Base-by-base conservation (phyloP, 495 filamentous ascomycete species). In the Clavariopsis aquatica region DNA sequence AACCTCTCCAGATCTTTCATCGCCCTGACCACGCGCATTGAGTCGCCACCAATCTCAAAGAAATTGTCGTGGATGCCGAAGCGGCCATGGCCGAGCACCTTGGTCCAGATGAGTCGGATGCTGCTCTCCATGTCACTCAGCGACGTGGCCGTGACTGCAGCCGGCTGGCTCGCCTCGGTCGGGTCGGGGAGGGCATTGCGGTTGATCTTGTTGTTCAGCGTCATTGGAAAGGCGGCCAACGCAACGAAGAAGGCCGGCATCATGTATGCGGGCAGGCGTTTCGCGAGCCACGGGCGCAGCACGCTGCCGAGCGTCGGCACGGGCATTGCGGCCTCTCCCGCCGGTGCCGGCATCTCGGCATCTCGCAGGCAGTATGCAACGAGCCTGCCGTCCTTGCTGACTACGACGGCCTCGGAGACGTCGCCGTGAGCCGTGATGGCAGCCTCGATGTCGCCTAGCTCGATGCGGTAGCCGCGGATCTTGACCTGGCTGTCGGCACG, bases 401-500 rank as follows among this genome's bases (percentile, higher is more conserved):
- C 27, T 8, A 71, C 72, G 10, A 69, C 65, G 31, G 41, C 55
- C 24, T 47, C 17, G 3, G 38, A 47, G 17, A 58, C 19, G 4
- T 19, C 45, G 85, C 73, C 1, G 82, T 78, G 57, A 82, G n/a
- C 27, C 9, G 26, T 22, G 82, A 74, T 24, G 1, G 22, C 52
- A 2, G 52, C 52, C 28, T 55, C 52, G 10, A 55, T 34, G 23
- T 83, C 82, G 13, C 75, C 79, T 4, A 83, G 64, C 54, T 84
- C 83, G 26, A 84, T 73, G 12, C 80, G 73, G 51, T 80, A 70
- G 10, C 83, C 83, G 9, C 79, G 75, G 45, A 85, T 70, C 67
- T 84, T 85, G 49, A 84, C 75, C 49, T 81, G 79, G 10, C 72
- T 68, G 57, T 85, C 82, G 26, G 52, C 66, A 15, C 83, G 78